phyloP scores from a whole-genome alignment of 2,329 filamentous ascomycete genomes.

The Aspergillus aculeatinus region DNA sequence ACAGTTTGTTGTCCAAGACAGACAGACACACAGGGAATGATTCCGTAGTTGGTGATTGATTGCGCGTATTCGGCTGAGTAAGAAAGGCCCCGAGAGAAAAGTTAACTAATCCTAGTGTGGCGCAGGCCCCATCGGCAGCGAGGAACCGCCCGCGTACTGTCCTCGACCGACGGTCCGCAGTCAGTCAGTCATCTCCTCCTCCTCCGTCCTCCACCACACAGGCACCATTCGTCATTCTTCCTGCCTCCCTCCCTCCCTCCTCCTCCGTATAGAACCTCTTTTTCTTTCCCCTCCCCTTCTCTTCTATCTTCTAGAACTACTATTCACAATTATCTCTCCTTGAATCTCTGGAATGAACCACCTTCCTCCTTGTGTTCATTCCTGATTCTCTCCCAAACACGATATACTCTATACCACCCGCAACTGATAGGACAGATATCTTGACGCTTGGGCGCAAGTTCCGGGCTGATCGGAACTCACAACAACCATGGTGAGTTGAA shows the following conservation, averaged over 20 bases:
- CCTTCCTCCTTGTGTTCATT: conserved; percentile 16
- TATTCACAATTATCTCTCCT: neutral
- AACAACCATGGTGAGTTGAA: conserved; percentile 36
- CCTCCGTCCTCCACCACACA: conserved; percentile 11
- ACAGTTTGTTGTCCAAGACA: neutral
- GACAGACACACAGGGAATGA: neutral
- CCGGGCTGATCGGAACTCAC: conserved; percentile 28
- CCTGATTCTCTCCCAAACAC: conserved; percentile 12
- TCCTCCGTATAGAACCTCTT: conserved; percentile 10
- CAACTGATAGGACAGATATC: conserved; percentile 32
- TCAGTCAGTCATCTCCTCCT: neutral
- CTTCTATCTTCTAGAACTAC: neutral
- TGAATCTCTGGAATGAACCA: conserved; percentile 19
- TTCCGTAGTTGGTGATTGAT: neutral
- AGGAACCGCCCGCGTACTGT: neutral
- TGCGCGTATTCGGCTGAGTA: conserved; percentile 19
- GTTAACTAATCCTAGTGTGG: conserved; percentile 20
- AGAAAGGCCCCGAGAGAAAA: conserved; percentile 1
- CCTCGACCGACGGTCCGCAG: neutral
- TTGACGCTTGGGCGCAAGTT: conserved; percentile 32
- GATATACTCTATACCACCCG: conserved; percentile 11
- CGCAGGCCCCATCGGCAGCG: conserved; percentile 22
- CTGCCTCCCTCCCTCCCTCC: conserved; percentile 1
- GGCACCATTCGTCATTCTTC: conserved; percentile 22
- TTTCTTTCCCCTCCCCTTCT: conserved; percentile 11